Percentiles rank a stretch among this genome's conserved stretches.
Evolutionary conservation across 2,329 filamentous ascomycete genomes (phyloP).

Genomic region (Orbilia brochopaga): DNA sequence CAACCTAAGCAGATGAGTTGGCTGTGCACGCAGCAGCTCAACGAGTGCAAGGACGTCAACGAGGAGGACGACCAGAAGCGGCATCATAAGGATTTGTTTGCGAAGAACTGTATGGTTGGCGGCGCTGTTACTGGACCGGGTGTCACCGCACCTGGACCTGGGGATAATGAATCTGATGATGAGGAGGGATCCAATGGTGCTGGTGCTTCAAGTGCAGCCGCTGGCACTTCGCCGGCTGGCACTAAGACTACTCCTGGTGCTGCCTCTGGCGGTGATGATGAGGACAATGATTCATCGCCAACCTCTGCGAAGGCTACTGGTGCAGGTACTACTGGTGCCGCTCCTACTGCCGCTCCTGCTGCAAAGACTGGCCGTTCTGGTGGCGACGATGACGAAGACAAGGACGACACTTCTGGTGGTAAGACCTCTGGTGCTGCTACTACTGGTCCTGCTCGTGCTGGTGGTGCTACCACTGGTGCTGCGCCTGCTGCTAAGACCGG

Average conservation of each 20-base stretch:
- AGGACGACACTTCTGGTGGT: background rate
- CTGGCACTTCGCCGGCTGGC: background rate
- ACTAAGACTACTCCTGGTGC: background rate
- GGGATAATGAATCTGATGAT: background rate
- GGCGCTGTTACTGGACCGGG: background rate
- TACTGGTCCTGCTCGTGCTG: background rate
- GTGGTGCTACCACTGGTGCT: too few species aligned
- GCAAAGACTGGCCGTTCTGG: background rate
- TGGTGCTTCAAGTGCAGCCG: background rate
- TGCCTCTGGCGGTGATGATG: background rate
- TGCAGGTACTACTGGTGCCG: background rate
- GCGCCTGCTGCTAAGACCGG: too few species aligned
- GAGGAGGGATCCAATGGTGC: background rate
- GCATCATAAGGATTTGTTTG: background rate
- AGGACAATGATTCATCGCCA: background rate
- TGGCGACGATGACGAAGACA: background rate
- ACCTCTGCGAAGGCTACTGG: background rate
- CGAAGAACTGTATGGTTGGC: background rate
- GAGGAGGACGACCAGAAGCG: background rate
- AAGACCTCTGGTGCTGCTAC: background rate
- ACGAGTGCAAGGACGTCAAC: background rate
- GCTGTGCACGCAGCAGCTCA: background rate
- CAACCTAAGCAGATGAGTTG: background rate
- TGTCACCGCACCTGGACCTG: background rate
- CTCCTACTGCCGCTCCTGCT: too few species aligned